Evolutionary conservation across 2,329 filamentous ascomycete genomes (phyloP), one percentile per base, ranked within the genome.

Genomic region (Cladophialophora chaetospira): DNA sequence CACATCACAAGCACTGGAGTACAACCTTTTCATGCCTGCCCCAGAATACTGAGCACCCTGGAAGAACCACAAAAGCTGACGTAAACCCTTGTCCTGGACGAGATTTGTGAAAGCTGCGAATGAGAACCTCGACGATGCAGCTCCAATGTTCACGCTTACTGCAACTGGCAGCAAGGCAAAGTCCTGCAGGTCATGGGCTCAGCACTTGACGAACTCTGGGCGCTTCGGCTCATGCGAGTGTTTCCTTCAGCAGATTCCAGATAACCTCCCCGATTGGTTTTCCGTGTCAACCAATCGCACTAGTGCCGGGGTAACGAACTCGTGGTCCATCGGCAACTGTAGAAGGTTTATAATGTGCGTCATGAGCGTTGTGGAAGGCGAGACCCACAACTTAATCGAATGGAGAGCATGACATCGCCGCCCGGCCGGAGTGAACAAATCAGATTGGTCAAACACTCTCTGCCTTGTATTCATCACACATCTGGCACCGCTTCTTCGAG

Each of bases 161-260:
- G n/a, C n/a, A n/a, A n/a, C n/a, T n/a, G n/a, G n/a, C 31, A 23
- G 35, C 35, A 33, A n/a, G n/a, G 13, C 23, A 19, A 38, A 36
- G 31, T 49, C 31, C 48, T 51, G 48, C 48, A 42, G 21, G 48
- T 51, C 48, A 51, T 51, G 25, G 15, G 48, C 15, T 43, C 48
- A 51, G 48, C 36, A n/a, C 36, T 43, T 25, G 15, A 19, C 46
- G 38, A 29, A 40, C n/a, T 11, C 38, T 19, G 4, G 31, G 48
- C 48, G 26, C 48, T 51, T 38, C 48, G 35, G 15, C n/a, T 29
- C 26, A 51, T 28, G 48, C 48, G 10, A 51, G 48, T 31, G 35
- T 31, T 51, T 31, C 21, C 11, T 29, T 15, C 10, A 33, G 23
- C 11, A 23, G 36, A 40, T 19, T 15, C 35, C 48, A 40, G 26